Conservation (phyloP, 768 basidiomycete genomes). For the Tulasnella sp. region DNA sequence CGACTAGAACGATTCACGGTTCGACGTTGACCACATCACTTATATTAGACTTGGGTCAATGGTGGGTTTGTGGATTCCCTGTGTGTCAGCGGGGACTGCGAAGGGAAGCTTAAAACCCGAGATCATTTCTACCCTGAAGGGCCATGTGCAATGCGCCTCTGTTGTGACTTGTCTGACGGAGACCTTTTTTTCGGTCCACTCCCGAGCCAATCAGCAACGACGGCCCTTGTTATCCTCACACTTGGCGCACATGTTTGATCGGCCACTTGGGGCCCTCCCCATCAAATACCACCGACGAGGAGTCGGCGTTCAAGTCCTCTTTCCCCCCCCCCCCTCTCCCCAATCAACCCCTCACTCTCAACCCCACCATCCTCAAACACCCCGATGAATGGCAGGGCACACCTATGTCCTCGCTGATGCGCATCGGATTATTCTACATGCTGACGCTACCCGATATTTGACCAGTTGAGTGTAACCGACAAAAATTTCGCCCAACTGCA, state of each 20-base stretch:
- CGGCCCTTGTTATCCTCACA: background rate
- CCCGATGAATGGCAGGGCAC: background rate
- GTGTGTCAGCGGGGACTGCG: background rate
- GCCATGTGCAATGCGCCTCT: background rate
- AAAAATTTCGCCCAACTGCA: background rate
- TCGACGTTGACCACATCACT: background rate
- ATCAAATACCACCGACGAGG: too few species aligned
- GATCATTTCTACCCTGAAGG: background rate
- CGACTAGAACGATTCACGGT: background rate
- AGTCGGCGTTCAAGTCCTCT: background rate
- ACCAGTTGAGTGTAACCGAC: background rate
- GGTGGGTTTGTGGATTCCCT: background rate
- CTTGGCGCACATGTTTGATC: background rate
- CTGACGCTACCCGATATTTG: background rate
- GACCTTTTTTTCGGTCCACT: background rate
- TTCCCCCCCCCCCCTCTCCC: too few species aligned
- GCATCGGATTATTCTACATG: background rate
- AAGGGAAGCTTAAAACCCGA: background rate
- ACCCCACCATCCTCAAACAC: background rate
- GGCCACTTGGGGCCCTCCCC: too few species aligned
- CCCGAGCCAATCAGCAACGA: background rate
- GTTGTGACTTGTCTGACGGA: background rate
- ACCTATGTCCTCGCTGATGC: background rate
- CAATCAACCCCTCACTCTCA: background rate
- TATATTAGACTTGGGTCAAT: background rate